Evolutionary conservation across 2,329 filamentous ascomycete genomes (phyloP), one percentile per base, ranked within the genome.

Genomic region (Exutisphaerella laricina): DNA sequence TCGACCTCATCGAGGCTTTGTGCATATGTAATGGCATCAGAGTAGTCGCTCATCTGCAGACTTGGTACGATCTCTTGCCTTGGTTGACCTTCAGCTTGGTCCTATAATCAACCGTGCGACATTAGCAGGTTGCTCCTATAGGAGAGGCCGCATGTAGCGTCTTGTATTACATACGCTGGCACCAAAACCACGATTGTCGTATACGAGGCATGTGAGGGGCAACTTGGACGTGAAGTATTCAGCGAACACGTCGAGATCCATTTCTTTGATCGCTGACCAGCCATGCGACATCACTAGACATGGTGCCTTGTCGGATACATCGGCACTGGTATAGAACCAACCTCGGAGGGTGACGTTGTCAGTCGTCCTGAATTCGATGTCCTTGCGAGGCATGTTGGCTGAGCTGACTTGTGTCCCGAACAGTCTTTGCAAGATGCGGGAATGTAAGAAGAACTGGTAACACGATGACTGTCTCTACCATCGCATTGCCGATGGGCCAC

Each of bases 11-110:
- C 17, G 12, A 54, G 40, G 5, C 54, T 53, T 32, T 62, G 59
- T 4, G 60, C 59, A 49, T 61, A 69, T 10, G 64, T 67, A 31
- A 69, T 65, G 4, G 66, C 66, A 48, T 67, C 63, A 5, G 54
- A 58, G 29, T 59, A 57, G 48, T 70, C 66, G 34, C 52, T 58
- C 17, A 51, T 48, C 45, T 69, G 64, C n/a, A 56, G 16, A 3
- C 39, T 20, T 0, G 62, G 56, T 17, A 59, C 49, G 20, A 69
- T 62, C 45, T 66, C 61, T 4, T 55, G 49, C 8, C 59, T 54
- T 5, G 62, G 63, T 36, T 56, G 38, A 12, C 60, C 60, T 23
- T 67, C 64, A 5, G 28, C 30, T 12, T 14, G n/a, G 13, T 41
- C 39, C 39, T n/a, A n/a, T n/a, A n/a, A n/a, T n/a, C n/a, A n/a